Base-by-base conservation (phyloP, 257 asterid genomes). In the Salvia splendens region DNA sequence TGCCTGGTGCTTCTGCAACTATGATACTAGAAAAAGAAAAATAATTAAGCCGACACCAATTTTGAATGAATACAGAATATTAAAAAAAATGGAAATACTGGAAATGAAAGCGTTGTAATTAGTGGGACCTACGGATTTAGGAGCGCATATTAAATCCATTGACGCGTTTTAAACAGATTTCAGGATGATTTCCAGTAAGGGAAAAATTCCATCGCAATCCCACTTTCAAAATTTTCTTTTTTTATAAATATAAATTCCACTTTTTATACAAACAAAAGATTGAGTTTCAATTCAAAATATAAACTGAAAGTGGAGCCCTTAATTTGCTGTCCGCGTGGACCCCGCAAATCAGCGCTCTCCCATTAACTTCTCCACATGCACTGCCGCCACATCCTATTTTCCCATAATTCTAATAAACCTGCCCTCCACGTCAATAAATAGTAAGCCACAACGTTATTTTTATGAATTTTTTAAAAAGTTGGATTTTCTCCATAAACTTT, bases 261-360 rank as follows among this genome's bases (percentile, higher is more conserved):
- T 0, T 20, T 52, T 20, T 52, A 32, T 33, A 51, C 36, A 41
- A 61, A 2, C 9, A 46, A 51, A 47, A 46, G 58, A 36, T 35
- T 4, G 41, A 69, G 60, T 49, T 53, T 48, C 3, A 54, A 35
- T 50, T 33, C 40, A 32, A 65, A 50, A 47, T 4, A 7, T 28
- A 64, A 20, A 12, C 11, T 4, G 33, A 67, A 54, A 28, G 48
- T 9, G 42, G 45, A 8, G 2, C 54, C 71, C 73, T 54, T 61
- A 73, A 81, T 78, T 78, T 62, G 32, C 73, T 65, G 60, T 69
- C 78, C 83, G 86, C 45, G 83, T 81, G 86, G 86, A 78, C 81
- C 81, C 86, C 77, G 54, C 46, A 69, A 55, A 71, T 71, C 76
- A 72, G 67, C 77, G 55, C 47, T 64, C 71, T 15, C 12, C 78